phyloP scores from a whole-genome alignment of 73 alveolate genomes.

The Symbiodinium natans region DNA sequence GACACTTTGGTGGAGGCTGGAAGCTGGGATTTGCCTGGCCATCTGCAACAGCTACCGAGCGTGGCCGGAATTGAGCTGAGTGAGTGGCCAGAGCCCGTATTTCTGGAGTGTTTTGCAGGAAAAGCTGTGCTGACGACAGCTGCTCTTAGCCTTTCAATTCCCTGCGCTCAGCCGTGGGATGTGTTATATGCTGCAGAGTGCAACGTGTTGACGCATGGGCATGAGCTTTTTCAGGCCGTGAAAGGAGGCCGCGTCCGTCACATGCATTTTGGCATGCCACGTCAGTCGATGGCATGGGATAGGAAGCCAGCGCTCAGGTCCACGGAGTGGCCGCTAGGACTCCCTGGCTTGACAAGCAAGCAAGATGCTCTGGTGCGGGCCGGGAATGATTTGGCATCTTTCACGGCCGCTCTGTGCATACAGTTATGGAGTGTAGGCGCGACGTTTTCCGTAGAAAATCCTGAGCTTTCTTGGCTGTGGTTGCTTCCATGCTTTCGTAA shows the following conservation, averaged over 20 bases:
- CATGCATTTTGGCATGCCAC: background rate
- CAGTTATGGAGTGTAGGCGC: background rate
- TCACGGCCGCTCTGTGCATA: background rate
- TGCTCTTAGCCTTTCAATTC: background rate
- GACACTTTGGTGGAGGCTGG: background rate
- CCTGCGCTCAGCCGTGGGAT: constrained; percentile 11
- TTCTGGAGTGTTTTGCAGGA: background rate
- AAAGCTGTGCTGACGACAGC: background rate
- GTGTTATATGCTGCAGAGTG: background rate
- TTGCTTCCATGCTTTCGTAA: background rate
- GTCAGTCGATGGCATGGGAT: background rate
- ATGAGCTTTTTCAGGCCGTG: background rate
- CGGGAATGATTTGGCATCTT: background rate
- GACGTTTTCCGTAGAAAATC: background rate
- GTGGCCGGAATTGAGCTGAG: background rate
- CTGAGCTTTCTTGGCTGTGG: background rate
- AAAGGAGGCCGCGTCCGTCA: background rate
- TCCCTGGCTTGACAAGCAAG: background rate
- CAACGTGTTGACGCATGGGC: background rate
- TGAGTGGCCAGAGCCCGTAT: background rate
- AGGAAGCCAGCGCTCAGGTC: background rate
- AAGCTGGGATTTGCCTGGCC: background rate
- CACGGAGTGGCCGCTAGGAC: background rate
- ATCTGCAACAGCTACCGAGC: background rate
- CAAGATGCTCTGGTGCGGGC: background rate